A percentile compares a stretch with the other conserved stretches of the same genome.
phyloP scores from a whole-genome alignment of 1,284 basidiomycete species.

The Amylostereum areolatum region DNA sequence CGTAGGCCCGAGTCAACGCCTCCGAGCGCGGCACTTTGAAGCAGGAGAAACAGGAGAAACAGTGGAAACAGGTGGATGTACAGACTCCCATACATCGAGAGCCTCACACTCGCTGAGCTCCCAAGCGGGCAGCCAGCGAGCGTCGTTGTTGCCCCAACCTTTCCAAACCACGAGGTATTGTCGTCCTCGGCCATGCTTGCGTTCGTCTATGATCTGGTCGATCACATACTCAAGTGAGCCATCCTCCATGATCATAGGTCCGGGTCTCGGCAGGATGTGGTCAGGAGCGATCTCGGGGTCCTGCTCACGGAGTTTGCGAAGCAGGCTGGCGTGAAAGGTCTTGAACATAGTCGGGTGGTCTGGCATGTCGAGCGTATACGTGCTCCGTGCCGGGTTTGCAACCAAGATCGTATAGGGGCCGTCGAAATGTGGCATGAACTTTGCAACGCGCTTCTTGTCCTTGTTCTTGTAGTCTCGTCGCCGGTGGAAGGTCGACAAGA shows the following conservation, averaged over 20 bases:
- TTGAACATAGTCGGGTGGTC: neutral
- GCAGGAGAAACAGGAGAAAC: no score
- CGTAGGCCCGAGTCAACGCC: no score
- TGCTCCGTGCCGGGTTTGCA: constrained; percentile 7
- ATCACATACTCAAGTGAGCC: neutral
- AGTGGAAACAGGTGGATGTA: no score
- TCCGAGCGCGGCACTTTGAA: no score
- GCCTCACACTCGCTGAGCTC: neutral
- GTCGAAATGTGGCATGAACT: constrained; percentile 16
- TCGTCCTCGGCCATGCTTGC: neutral
- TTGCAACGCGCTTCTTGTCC: constrained; percentile 9
- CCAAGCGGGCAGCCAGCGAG: neutral
- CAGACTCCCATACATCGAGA: neutral
- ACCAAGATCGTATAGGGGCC: constrained; percentile 10
- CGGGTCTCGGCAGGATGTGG: neutral
- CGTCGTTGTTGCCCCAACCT: neutral
- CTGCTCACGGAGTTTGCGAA: neutral
- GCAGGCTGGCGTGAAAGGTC: constrained; percentile 1
- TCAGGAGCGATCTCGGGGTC: neutral
- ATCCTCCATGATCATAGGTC: no score
- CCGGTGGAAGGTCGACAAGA: constrained; percentile 10
- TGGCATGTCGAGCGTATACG: constrained; percentile 14
- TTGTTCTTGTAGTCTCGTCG: constrained; percentile 12
- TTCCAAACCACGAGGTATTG: neutral
- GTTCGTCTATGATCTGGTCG: neutral